phyloP scores from a whole-genome alignment of 2,329 filamentous ascomycete species.

The Aspergillus arachidicola region DNA sequence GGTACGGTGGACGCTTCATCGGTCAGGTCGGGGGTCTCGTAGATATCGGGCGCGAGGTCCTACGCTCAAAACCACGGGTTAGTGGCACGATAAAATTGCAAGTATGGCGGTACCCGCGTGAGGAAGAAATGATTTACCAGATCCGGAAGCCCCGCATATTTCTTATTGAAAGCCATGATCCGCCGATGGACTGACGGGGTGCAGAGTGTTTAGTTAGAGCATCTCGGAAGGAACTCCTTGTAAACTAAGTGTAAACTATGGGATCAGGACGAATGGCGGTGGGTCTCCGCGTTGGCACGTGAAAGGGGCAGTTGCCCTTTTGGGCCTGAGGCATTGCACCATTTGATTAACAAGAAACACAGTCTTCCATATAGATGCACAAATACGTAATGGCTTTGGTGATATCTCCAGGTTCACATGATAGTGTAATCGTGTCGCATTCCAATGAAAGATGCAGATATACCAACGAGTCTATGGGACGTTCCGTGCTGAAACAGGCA shows the following conservation, averaged over 20 bases:
- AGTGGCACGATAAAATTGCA: slow-evolving; percentile 7
- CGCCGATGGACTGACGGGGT: neutral
- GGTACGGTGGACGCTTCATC: slow-evolving; percentile 86
- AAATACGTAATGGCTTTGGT: neutral
- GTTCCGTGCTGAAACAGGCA: neutral
- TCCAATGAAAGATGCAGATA: too few relatives aligned
- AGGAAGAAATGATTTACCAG: slow-evolving; percentile 56
- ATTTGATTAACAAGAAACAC: neutral
- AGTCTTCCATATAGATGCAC: neutral
- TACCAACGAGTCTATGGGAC: neutral
- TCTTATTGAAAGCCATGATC: slow-evolving; percentile 67
- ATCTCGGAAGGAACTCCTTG: neutral
- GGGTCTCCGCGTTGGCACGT: slow-evolving; percentile 10
- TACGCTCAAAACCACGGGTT: slow-evolving; percentile 40
- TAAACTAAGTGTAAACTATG: slow-evolving; percentile 12
- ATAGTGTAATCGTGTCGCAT: neutral
- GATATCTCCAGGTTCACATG: neutral
- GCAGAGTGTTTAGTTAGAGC: neutral
- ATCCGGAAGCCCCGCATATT: slow-evolving; percentile 80
- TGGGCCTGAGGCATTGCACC: slow-evolving; percentile 3
- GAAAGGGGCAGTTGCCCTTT: slow-evolving; percentile 8
- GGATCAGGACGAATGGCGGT: neutral
- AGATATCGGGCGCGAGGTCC: slow-evolving; percentile 92
- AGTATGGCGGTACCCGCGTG: neutral
- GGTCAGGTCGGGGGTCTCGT: slow-evolving; percentile 91